These are phyloP conservation scores for Lipomyces sp. DNA, from an alignment of 805 yeast species.

Conservation along the genomic window DNA sequence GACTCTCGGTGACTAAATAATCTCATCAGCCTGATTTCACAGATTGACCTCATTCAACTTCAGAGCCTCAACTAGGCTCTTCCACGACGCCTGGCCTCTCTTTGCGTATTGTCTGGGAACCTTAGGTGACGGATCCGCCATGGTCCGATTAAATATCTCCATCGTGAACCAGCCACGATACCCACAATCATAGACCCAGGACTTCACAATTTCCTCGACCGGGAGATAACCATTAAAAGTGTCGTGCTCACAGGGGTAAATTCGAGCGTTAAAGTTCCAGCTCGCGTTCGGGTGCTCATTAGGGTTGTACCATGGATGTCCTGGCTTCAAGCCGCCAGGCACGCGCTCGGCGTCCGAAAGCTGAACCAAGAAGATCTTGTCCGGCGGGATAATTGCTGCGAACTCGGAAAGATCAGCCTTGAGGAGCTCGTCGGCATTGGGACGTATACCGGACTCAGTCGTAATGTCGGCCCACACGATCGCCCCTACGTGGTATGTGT, in stretches of 20 bases:
- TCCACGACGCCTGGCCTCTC: conserved; percentile 8
- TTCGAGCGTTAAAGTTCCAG: conserved; percentile 22
- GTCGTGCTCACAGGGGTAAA: conserved; percentile 14
- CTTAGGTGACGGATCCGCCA: conserved; percentile 3
- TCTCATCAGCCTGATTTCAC: too few species aligned
- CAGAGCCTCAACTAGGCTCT: neutral
- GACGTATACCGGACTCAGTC: conserved; percentile 15
- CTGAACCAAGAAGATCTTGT: conserved; percentile 42
- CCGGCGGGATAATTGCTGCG: conserved; percentile 23
- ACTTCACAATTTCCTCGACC: neutral
- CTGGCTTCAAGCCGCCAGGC: conserved; percentile 12
- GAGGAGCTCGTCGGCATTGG: conserved; percentile 27
- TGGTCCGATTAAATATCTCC: neutral
- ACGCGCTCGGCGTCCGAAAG: conserved; percentile 39
- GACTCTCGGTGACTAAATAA: too few species aligned
- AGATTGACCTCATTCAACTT: neutral
- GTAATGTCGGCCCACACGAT: conserved; percentile 33
- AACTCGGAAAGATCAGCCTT: conserved; percentile 19
- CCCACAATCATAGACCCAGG: neutral
- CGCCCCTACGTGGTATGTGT: conserved; percentile 43
- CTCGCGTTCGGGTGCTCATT: conserved; percentile 5
- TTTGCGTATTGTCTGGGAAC: neutral
- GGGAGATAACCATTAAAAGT: conserved; percentile 17
- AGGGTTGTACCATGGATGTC: conserved; percentile 11
- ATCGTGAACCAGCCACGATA: conserved; percentile 4